Evolutionary conservation across 345 rosid species (phyloP).

Genomic region (Eucalyptus cloeziana): DNA sequence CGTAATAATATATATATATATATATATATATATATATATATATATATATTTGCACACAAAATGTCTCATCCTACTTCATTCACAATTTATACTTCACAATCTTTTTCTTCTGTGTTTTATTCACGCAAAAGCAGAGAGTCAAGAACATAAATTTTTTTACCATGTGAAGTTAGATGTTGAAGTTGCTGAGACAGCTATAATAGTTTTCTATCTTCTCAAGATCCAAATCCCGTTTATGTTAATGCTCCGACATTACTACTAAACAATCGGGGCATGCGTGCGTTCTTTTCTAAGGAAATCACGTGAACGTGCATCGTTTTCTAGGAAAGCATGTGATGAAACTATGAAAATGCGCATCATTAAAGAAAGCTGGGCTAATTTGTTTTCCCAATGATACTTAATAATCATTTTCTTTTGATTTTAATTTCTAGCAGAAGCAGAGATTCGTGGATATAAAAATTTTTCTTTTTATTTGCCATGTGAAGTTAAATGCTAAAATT

Average conservation of each 20-base stretch:
- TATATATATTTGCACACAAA: not conserved
- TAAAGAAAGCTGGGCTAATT: not conserved
- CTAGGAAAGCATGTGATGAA: not conserved
- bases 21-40: no score
- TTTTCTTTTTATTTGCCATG: not conserved
- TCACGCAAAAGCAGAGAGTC: not conserved
- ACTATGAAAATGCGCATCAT: not conserved
- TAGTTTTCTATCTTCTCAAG: not conserved
- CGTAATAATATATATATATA: no score
- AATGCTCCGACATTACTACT: not conserved
- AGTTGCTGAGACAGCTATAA: not conserved
- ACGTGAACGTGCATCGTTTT: no score
- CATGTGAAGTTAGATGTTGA: not conserved
- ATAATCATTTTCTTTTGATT: no score
- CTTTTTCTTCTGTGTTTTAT: not conserved
- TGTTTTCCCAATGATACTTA: no score
- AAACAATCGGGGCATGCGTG: no score
- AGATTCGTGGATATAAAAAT: accelerated
- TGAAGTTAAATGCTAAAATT: not conserved
- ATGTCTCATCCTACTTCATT: not conserved
- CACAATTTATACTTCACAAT: no score
- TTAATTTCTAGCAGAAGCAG: no score
- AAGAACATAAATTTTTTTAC: no score
- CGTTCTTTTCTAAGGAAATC: no score
- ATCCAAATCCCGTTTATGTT: not conserved